Percentiles rank a stretch among this genome's conserved stretches.
phyloP scores from a whole-genome alignment of 2,329 filamentous ascomycete species.

The Colletotrichum navitas region DNA sequence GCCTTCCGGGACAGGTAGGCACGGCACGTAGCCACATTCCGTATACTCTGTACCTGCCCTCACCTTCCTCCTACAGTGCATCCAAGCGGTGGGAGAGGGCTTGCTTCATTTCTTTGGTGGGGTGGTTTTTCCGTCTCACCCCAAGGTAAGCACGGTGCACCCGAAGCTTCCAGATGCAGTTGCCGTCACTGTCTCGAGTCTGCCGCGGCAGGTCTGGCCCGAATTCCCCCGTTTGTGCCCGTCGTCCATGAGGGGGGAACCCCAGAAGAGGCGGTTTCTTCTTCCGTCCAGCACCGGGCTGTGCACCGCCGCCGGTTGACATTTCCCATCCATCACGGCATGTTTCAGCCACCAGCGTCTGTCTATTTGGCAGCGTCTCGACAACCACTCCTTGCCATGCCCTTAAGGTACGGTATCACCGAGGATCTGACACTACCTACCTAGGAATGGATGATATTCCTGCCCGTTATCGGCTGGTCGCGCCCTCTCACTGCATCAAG shows the following conservation, averaged over 20 bases:
- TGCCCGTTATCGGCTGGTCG: background rate
- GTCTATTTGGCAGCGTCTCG: background rate
- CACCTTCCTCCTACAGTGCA: background rate
- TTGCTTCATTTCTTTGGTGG: background rate
- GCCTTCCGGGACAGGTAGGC: background rate
- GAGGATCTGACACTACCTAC: background rate
- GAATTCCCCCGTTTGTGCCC: conserved; percentile 17
- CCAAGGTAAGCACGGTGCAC: conserved; percentile 13
- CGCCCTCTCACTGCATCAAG: background rate
- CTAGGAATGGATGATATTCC: background rate
- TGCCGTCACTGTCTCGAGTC: background rate
- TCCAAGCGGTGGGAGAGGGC: background rate
- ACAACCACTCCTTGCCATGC: background rate
- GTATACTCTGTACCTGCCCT: no score
- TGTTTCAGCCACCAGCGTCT: background rate
- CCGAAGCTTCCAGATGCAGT: conserved; percentile 34
- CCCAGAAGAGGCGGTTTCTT: background rate
- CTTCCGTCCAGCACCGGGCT: conserved; percentile 6
- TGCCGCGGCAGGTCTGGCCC: conserved; percentile 14
- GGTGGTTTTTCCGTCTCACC: conserved; percentile 17
- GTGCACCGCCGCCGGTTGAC: background rate
- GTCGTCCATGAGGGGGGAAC: background rate
- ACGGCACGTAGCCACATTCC: no score
- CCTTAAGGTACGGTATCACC: background rate
- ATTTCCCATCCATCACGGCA: background rate